These are phyloP conservation scores for Diplocarpon mali DNA, from an alignment of 2,329 filamentous ascomycete species.

Conservation along the genomic window DNA sequence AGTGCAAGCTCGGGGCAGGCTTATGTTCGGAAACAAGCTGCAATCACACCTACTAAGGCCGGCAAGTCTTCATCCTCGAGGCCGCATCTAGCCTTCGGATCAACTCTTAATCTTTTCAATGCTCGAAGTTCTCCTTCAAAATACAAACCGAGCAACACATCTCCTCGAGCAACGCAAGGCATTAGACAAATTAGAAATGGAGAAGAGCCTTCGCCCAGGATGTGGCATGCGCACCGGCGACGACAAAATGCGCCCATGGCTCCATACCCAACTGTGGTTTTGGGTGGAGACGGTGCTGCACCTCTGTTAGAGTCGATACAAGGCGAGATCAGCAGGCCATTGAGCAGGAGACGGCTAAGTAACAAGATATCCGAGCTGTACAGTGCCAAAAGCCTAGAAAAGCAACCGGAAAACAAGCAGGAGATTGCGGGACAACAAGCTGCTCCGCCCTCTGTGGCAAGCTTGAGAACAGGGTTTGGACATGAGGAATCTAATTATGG, in stretches of 20 bases:
- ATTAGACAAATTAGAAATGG: neutral
- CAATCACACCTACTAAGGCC: conserved; percentile 2
- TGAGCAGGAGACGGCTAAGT: conserved; percentile 10
- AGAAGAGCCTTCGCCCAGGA: no score
- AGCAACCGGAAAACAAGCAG: conserved; percentile 3
- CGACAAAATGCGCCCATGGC: neutral
- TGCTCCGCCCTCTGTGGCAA: neutral
- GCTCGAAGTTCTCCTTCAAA: conserved; percentile 4
- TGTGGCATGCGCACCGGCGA: neutral
- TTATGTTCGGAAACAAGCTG: neutral
- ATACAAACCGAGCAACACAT: conserved; percentile 1
- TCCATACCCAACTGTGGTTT: neutral
- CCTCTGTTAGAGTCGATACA: neutral
- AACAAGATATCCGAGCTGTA: conserved; percentile 21
- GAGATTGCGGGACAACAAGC: neutral
- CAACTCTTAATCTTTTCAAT: neutral
- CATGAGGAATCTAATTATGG: neutral
- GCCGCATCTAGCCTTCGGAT: neutral
- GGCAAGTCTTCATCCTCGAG: neutral
- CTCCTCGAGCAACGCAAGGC: neutral
- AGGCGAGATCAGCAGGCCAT: neutral
- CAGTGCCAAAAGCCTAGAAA: conserved; percentile 15
- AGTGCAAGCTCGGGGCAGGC: conserved; percentile 4
- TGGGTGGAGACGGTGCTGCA: conserved; percentile 1
- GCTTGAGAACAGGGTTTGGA: neutral